Base-by-base conservation (phyloP, 306 rosid species). In the Ziziphus jujuba region DNA sequence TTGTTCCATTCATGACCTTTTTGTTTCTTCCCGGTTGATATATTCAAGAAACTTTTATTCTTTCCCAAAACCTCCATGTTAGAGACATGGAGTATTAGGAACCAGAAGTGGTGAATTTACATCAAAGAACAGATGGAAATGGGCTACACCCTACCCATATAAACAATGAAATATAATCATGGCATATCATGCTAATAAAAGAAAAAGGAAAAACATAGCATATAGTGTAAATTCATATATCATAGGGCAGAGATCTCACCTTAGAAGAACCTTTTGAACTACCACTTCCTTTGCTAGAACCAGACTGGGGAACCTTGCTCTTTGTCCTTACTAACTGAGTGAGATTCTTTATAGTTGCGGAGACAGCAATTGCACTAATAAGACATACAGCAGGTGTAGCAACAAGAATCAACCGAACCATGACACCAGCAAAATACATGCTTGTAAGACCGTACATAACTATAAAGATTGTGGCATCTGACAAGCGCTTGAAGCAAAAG, bases 341-440 rank as follows among this genome's bases (percentile, higher is more conserved):
- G 81, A 93, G 79, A 65, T 93, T 93, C 86, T 93, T 93, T 51
- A 90, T 74, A 5, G 99, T 90, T 17, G 97, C 95, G 67, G 97
- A 93, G 58, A 90, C 97, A 23, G 97, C 97, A 65, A 93, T 93
- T 57, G 97, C 96, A 87, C 99, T 93, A 63, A 93, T 87, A 66
- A 93, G 95, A 80, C 99, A 93, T 47, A 90, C 85, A 13, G 99
- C 99, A 45, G 99, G 99, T 28, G 97, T 90, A 61, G 99, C 97
- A 60, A 93, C 99, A 77, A 93, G 99, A 82, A 93, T 93, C 38
- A 93, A 80, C 36, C 97, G 93, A 75, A 93, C 99, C 97, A 93
- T 93, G 69, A 93, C 99, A 63, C 99, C 99, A 21, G 99, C 99
- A 52, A 93, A 93, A 64, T 93, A 93, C 99, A 93, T 93, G 92